Percentiles rank a stretch among this genome's conserved stretches.
Evolutionary conservation across 805 yeast species (phyloP).

Genomic region (Wickerhamomyces tratensis): DNA sequence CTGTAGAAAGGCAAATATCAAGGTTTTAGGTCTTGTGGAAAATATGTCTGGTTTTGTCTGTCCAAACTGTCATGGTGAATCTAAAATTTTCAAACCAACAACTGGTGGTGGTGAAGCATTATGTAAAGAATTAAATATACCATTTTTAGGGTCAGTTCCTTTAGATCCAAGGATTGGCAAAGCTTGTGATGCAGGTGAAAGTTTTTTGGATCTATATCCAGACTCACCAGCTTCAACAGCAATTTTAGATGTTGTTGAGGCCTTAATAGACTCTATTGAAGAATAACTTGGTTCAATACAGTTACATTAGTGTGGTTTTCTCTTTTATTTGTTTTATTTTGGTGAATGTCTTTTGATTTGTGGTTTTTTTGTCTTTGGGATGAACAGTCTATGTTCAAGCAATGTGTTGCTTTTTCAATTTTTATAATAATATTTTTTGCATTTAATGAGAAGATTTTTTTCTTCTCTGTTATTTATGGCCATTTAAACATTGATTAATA

Average conservation of each 20-base stretch:
- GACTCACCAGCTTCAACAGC: constrained; percentile 92
- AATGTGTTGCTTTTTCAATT: no score
- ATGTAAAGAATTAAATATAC: constrained; percentile 69
- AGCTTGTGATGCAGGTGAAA: constrained; percentile 79
- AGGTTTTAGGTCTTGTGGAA: constrained; percentile 83
- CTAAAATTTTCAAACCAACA: constrained; percentile 85
- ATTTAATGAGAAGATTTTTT: no score
- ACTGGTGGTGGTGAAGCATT: constrained; percentile 92
- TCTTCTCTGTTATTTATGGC: no score
- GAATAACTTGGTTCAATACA: no score
- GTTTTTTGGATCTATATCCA: constrained; percentile 73
- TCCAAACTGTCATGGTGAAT: constrained; percentile 85
- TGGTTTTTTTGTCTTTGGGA: no score
- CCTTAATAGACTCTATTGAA: constrained; percentile 46
- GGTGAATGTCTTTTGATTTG: no score
- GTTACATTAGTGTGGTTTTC: no score
- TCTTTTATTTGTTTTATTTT: no score
- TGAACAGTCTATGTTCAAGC: no score
- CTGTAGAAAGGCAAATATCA: constrained; percentile 84
- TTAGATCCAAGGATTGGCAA: constrained; percentile 90
- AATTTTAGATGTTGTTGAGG: constrained; percentile 73
- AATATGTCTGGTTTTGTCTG: constrained; percentile 99
- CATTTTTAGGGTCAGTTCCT: constrained; percentile 88
- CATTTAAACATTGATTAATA: no score
- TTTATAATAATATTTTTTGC: no score